A percentile compares a stretch with the other conserved stretches of the same genome.
phyloP scores from a whole-genome alignment of 2,329 filamentous ascomycete genomes.

The Paraphoma chrysanthemicola region DNA sequence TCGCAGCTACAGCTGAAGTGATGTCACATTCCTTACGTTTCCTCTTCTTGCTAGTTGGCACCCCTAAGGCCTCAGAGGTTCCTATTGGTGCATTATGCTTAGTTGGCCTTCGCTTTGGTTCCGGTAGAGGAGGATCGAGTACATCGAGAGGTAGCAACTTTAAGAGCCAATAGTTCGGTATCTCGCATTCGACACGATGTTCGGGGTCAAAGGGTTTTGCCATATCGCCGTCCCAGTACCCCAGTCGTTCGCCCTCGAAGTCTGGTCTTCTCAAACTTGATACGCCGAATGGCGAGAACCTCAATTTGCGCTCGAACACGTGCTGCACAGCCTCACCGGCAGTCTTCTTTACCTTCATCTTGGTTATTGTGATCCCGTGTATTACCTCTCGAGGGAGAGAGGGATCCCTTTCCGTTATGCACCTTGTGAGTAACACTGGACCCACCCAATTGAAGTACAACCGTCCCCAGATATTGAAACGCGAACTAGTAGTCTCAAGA shows the following conservation, averaged over 20 bases:
- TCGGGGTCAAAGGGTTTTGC: slow-evolving; percentile 38
- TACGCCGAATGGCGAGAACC: slow-evolving; percentile 44
- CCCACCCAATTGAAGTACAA: slow-evolving; percentile 49
- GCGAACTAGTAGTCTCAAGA: slow-evolving; percentile 38
- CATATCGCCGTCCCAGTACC: slow-evolving; percentile 24
- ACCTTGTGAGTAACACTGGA: slow-evolving; percentile 44
- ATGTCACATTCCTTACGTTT: not conserved
- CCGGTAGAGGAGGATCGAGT: slow-evolving; percentile 21
- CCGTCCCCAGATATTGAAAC: slow-evolving; percentile 49
- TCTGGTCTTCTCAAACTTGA: slow-evolving; percentile 35
- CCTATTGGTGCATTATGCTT: slow-evolving; percentile 20
- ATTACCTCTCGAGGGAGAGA: slow-evolving; percentile 19
- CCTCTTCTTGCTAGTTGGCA: slow-evolving; percentile 1
- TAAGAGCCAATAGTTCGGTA: slow-evolving; percentile 43
- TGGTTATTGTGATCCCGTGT: slow-evolving; percentile 41
- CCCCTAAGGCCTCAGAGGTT: not conserved
- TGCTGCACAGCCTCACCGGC: slow-evolving; percentile 12
- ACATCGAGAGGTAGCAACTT: slow-evolving; percentile 35
- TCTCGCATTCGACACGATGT: slow-evolving; percentile 44
- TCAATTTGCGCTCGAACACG: slow-evolving; percentile 41
- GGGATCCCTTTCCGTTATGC: slow-evolving; percentile 15
- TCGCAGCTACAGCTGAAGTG: not conserved
- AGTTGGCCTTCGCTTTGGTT: slow-evolving; percentile 9
- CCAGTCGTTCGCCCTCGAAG: slow-evolving; percentile 37
- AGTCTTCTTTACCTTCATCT: slow-evolving; percentile 29